Evolutionary conservation across 2,329 filamentous ascomycete species (phyloP).

Genomic region (Hypoxylon sp.): DNA sequence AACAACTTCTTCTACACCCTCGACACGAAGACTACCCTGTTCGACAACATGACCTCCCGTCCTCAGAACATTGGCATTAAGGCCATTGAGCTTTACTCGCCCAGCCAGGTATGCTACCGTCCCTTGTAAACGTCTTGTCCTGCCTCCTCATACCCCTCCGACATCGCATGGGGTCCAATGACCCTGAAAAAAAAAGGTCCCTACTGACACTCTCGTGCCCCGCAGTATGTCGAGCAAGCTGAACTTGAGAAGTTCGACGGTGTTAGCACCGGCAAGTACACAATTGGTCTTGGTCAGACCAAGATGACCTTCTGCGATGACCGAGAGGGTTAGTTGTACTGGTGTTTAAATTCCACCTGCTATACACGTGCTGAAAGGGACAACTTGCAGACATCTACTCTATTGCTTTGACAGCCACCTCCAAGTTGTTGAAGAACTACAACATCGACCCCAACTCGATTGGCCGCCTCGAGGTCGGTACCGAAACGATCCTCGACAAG

Average conservation of each 20-base stretch:
- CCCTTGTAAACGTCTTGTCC: conserved; percentile 16
- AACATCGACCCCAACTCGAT: conserved; percentile 83
- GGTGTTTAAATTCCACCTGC: conserved; percentile 14
- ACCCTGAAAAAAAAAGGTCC: conserved; percentile 34
- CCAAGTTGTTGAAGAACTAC: conserved; percentile 86
- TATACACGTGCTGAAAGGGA: conserved; percentile 22
- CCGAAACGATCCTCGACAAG: conserved; percentile 89
- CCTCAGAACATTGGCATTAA: conserved; percentile 93
- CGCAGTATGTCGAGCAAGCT: conserved; percentile 84
- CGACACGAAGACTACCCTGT: conserved; percentile 25
- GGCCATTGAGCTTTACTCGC: conserved; percentile 92
- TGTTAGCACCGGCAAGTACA: conserved; percentile 86
- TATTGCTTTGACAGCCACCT: conserved; percentile 81
- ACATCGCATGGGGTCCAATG: conserved; percentile 37
- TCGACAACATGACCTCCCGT: conserved; percentile 75
- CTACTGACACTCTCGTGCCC: conserved; percentile 45
- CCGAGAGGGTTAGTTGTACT: conserved; percentile 76
- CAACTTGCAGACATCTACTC: conserved; percentile 83
- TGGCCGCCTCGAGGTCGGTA: conserved; percentile 86
- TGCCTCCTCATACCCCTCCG: conserved; percentile 36
- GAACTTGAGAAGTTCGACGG: conserved; percentile 91
- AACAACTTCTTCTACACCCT: conserved; percentile 21
- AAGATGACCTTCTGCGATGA: conserved; percentile 95
- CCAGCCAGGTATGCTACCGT: conserved; percentile 77
- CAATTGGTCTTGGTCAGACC: conserved; percentile 90